Percentiles rank a stretch among this genome's conserved stretches.
phyloP scores from a whole-genome alignment of 1,139 yeast species.

The Candida sojae region DNA sequence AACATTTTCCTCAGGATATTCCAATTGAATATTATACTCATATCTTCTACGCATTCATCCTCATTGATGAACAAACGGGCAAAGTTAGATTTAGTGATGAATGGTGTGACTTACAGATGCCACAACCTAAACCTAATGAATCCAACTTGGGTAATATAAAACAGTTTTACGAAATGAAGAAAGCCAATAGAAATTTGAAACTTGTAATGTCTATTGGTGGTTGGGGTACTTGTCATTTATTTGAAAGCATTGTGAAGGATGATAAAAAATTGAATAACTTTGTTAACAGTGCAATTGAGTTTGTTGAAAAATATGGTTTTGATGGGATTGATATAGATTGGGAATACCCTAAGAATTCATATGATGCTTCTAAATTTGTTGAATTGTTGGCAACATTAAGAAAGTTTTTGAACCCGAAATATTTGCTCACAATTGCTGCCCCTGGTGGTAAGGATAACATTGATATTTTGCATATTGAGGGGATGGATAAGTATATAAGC shows the following conservation, averaged over 20 bases:
- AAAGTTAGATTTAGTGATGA: conserved; percentile 55
- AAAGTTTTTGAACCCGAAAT: conserved; percentile 26
- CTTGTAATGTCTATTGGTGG: conserved; percentile 85
- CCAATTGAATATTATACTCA: conserved; percentile 62
- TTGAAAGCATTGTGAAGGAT: conserved; percentile 47
- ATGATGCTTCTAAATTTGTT: conserved; percentile 50
- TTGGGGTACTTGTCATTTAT: conserved; percentile 64
- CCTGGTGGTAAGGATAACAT: conserved; percentile 64
- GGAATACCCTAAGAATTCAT: conserved; percentile 71
- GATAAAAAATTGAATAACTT: conserved; percentile 44
- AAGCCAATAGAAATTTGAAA: conserved; percentile 50
- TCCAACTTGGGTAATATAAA: conserved; percentile 53
- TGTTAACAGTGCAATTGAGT: conserved; percentile 47
- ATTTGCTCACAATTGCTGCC: conserved; percentile 68
- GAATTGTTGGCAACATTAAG: conserved; percentile 48
- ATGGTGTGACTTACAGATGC: conserved; percentile 66
- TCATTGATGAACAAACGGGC: conserved; percentile 57
- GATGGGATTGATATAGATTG: conserved; percentile 95
- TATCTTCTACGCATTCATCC: conserved; percentile 75
- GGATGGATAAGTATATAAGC: conserved; percentile 58
- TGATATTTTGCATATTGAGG: conserved; percentile 39
- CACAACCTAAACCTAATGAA: conserved; percentile 24
- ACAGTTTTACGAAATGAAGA: conserved; percentile 55
- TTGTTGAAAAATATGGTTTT: conserved; percentile 59
- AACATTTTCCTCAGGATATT: conserved; percentile 67